Base-by-base conservation (phyloP, 148 eudicot species). In the Vaccinium corymbosum region DNA sequence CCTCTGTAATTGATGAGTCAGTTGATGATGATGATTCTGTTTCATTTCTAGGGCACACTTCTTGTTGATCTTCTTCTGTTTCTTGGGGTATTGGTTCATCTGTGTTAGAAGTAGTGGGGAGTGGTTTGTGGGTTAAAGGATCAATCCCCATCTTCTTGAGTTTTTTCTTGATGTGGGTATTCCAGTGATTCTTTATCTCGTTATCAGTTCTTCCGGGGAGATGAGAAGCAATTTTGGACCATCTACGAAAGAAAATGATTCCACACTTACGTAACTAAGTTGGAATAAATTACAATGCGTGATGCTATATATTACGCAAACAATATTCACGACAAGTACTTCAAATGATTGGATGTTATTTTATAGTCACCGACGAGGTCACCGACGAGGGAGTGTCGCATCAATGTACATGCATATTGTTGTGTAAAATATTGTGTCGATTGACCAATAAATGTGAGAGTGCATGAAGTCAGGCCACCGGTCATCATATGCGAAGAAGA, bases 211-310 rank as follows among this genome's bases (percentile, higher is more conserved):
- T 85, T 22, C 93, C 93, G 0, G 93, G 93, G 9, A 91, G 90
- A 84, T 90, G 89, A 84, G 93, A 91, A 76, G 93, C 93, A 82
- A 91, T 91, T 78, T 91, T 91, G 42, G 93, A 88, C 93, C 93
- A 91, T 83, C 93, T 91, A 84, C 52, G 74, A 11, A 29, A 32
- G 0, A 13, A 27, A 68, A 68, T 11, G 12, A 13, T 22, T 64
- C 29, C 32, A 9, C 15, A 9, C 3, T 22, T 22, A 4, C 6
- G 46, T 42, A 42, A 42, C 46, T 42, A 42, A 42, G 38, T 35
- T 1, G 57, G 59, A 55, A 0, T 6, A 20, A 62, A 20, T 62
- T 20, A n/a, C 10, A n/a, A 20, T n/a, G 68, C 7, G 25, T 62
- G 9, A 62, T 62, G 68, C 3, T n/a, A 59, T 6, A 42, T 42